phyloP scores from a whole-genome alignment of 2,329 filamentous ascomycete genomes.

The Neonectria hederae region DNA sequence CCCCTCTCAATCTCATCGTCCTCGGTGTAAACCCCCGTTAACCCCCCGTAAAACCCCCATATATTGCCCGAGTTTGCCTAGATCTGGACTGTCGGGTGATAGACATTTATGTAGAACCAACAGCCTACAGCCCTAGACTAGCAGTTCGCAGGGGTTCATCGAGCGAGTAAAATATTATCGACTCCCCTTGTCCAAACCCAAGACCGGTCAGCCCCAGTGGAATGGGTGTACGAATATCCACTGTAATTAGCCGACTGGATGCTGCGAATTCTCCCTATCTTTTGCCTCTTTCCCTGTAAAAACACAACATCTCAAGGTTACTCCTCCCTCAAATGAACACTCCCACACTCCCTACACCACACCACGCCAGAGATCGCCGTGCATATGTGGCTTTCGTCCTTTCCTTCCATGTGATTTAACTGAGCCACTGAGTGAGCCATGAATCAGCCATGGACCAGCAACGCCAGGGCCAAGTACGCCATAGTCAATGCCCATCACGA shows the following conservation, averaged over 20 bases:
- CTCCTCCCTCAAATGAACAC: neutral
- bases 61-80: conserved; percentile 21
- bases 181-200: neutral
- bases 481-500: conserved; percentile 39
- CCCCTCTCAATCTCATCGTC: conserved; percentile 6
- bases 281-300: neutral
- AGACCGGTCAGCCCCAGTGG: neutral
- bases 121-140: neutral
- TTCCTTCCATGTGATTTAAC: neutral
- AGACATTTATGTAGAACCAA: neutral
- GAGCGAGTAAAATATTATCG: neutral
- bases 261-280: neutral
- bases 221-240: neutral
- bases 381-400: neutral
- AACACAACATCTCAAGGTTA: neutral
- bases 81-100: neutral
- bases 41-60: conserved; percentile 6
- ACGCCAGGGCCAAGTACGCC: conserved; percentile 30
- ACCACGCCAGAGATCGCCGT: conserved; percentile 1
- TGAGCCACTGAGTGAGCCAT: neutral
- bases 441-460: neutral
- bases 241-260: neutral
- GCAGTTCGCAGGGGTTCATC: neutral
- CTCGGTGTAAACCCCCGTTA: neutral
- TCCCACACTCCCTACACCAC: neutral